These are phyloP conservation scores for Tetrapisispora pingtungensis DNA, from an alignment of 805 yeast species.

Conservation along the genomic window DNA sequence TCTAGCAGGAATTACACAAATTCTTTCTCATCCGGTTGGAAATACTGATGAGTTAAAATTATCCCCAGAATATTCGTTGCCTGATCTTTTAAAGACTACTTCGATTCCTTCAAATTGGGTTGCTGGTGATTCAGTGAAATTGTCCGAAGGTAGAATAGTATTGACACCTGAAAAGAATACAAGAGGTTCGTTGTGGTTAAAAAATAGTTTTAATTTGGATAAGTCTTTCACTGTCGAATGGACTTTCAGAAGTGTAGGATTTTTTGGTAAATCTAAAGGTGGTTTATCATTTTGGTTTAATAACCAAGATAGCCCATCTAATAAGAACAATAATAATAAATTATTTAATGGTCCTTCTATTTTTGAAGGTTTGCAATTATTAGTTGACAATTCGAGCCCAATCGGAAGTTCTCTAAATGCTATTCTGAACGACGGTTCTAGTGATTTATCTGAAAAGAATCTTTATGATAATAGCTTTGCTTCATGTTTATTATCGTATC, in stretches of 20 bases:
- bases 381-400: conserved; percentile 42
- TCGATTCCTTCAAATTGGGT: conserved; percentile 29
- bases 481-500: conserved; percentile 47
- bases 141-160: conserved; percentile 45
- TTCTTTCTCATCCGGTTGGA: conserved; percentile 3
- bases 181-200: conserved; percentile 40
- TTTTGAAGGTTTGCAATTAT: conserved; percentile 56
- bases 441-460: conserved; percentile 18
- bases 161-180: conserved; percentile 36
- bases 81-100: conserved; percentile 25
- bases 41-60: conserved; percentile 2
- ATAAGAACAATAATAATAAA: conserved; percentile 19
- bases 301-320: conserved; percentile 13
- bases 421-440: conserved; percentile 50
- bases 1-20: neutral
- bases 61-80: conserved; percentile 14
- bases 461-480: conserved; percentile 37
- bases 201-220: conserved; percentile 22
- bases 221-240: conserved; percentile 49
- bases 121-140: conserved; percentile 29
- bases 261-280: conserved; percentile 38
- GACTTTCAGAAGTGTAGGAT: conserved; percentile 53
- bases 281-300: conserved; percentile 53
- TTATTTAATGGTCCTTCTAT: conserved; percentile 46
- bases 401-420: conserved; percentile 46